Evolutionary conservation across 768 basidiomycete species (phyloP), one percentile per base, ranked within the genome.

Genomic region (Tylopilus intermedius): DNA sequence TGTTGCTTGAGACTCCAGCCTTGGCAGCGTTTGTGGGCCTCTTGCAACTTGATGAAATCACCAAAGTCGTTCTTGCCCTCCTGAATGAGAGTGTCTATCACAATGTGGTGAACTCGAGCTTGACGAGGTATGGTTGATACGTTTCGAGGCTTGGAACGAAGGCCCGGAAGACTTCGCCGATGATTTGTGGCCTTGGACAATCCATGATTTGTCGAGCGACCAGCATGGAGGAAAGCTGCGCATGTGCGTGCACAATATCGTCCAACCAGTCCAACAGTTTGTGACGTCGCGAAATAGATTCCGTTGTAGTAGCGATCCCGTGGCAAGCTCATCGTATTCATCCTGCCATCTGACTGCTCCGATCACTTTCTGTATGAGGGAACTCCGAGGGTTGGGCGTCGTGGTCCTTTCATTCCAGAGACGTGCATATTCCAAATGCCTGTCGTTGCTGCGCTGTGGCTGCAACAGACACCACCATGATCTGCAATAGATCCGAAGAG

Each of bases 261-360:
- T 94, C 91, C 46, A 94, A 71, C 85, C 89, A 91, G 67, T 94
- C 91, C 55, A 97, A 83, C 21, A 93, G 74, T 82, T 80, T 1
- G 83, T 77, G 11, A 92, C 75, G 33, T 83, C 78, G 26, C 48
- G 11, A 3, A 45, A 18, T 18, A 29, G 58, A 49, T 55, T 22
- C 26, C 58, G 24, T 32, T 56, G 58, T 33, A 67, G 63, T 24
- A 71, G 47, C 26, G 71, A 72, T 37, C 63, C 67, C 4, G 69
- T 62, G 15, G 56, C 43, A 37, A 74, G 56, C 15, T 60, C 65
- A 13, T 64, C 58, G 37, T 49, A 57, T 13, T 73, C 72, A 8
- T 73, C 75, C 33, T 73, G 71, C 74, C 74, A 75, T 33, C 68
- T 57, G 15, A 70, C 67, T 44, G 72, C 64, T 5, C 63, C 73